These are phyloP conservation scores for Narthecium ossifragum DNA, from an alignment of 106 monocot genomes.

Conservation along the genomic window DNA sequence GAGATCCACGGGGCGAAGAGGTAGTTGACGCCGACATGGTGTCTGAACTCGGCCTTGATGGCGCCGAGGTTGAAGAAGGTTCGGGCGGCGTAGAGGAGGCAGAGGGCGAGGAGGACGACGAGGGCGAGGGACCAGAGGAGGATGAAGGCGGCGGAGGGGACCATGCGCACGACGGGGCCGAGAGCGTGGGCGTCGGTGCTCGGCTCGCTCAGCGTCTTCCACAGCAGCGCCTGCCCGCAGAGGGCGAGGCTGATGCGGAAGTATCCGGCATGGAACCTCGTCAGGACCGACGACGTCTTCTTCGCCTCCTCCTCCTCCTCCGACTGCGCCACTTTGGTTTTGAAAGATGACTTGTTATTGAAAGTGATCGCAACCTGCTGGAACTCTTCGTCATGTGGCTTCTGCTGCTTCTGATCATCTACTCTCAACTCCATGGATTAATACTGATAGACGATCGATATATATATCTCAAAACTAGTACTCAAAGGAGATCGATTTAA, in stretches of 20 bases:
- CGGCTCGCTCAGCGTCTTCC: conserved; percentile 26
- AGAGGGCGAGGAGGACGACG: neutral
- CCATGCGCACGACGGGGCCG: neutral
- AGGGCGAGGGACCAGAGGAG: neutral
- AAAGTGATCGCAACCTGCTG: too few species aligned
- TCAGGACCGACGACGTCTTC: too few species aligned
- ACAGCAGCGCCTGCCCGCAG: conserved; percentile 31
- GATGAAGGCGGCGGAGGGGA: conserved; percentile 10
- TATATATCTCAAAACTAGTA: too few species aligned
- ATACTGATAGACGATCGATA: too few species aligned
- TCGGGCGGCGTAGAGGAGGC: conserved; percentile 18
- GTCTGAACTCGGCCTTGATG: conserved; percentile 15
- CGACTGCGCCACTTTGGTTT: too few species aligned
- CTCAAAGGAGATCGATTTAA: too few species aligned
- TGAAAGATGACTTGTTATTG: too few species aligned
- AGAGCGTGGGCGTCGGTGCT: neutral
- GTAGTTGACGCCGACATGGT: conserved; percentile 34
- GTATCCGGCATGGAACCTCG: conserved; percentile 37
- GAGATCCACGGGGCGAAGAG: conserved; percentile 34
- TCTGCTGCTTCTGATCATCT: too few species aligned
- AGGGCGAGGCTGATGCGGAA: conserved; percentile 36
- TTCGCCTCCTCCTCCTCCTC: too few species aligned
- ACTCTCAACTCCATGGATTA: too few species aligned
- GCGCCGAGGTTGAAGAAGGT: conserved; percentile 8
- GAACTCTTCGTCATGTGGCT: too few species aligned